Evolutionary conservation across 2,329 filamentous ascomycete genomes (phyloP), one percentile per base, ranked within the genome.

Genomic region (Colletotrichum nymphaeae): DNA sequence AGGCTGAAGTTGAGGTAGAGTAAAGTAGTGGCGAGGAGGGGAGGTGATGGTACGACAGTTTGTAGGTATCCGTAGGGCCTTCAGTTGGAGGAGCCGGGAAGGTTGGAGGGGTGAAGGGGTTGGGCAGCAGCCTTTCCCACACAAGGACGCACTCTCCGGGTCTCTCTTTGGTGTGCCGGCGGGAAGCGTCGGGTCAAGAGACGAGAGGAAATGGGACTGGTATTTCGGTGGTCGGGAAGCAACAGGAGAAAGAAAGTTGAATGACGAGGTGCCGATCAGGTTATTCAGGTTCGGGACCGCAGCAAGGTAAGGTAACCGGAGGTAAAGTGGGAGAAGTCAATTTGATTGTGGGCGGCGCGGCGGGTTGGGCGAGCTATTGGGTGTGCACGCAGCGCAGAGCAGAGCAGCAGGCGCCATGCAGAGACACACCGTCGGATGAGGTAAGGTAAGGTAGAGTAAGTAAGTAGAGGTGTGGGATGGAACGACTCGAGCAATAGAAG

Each of bases 331-430:
- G 66, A 42, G 24, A 42, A 35, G 26, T 30, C 16, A 19, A 32
- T 11, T 49, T 9, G 42, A 16, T 4, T 30, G 19, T 32, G 42
- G 24, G n/a, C 37, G 37, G 37, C 37, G 19, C 37, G 37, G 60
- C 35, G 32, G 58, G 32, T 42, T 24, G n/a, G n/a, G n/a, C n/a
- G n/a, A n/a, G n/a, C n/a, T n/a, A n/a, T n/a, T n/a, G 14, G 28
- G 16, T 28, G 56, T 67, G 68, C 63, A 60, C 63, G 46, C 63
- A 62, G 69, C 63, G 69, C 69, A 58, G 57, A 67, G 35, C 63
- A 56, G 46, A 56, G 57, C 64, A 68, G 42, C 64, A 68, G 14
- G 57, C 70, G 66, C 69, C 66, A 63, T 69, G 37, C 69, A 62
- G 35, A 58, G 37, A n/a, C 42, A n/a, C 42, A 8, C 42, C 19